Conservation (phyloP, 495 filamentous ascomycete species). For the Ascobolus immersus region DNA sequence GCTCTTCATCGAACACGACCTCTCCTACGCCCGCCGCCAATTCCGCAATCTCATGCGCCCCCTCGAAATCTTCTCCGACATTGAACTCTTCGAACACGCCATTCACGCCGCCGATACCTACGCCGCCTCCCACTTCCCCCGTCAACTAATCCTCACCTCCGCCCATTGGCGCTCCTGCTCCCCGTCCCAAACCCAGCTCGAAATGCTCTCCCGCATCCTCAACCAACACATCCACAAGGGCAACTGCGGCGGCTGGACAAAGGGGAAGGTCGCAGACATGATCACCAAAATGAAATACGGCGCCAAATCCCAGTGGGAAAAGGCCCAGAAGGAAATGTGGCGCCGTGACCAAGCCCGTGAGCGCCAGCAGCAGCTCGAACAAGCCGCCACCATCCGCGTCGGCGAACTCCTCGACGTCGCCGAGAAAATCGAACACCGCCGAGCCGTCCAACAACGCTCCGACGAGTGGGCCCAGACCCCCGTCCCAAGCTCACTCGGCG, state of each 20-base stretch:
- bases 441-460: no score
- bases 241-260: conserved; percentile 34
- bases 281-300: conserved; percentile 79
- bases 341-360: no score
- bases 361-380: no score
- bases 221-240: no score
- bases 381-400: no score
- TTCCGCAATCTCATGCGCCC: conserved; percentile 26
- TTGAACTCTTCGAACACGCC: conserved; percentile 35
- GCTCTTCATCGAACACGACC: conserved; percentile 4
- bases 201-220: conserved; percentile 42
- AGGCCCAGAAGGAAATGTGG: no score
- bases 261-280: conserved; percentile 69
- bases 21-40: no score
- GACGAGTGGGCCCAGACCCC: no score
- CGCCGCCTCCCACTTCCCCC: conserved; percentile 35
- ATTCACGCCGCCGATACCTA: conserved; percentile 58
- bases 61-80: conserved; percentile 31
- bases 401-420: no score
- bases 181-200: conserved; percentile 43
- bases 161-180: conserved; percentile 40
- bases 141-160: conserved; percentile 27
- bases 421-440: no score
- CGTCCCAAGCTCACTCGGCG: no score
- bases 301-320: no score